phyloP scores from a whole-genome alignment of 371 early-diverging fungal genomes.

The Circinella minor region DNA sequence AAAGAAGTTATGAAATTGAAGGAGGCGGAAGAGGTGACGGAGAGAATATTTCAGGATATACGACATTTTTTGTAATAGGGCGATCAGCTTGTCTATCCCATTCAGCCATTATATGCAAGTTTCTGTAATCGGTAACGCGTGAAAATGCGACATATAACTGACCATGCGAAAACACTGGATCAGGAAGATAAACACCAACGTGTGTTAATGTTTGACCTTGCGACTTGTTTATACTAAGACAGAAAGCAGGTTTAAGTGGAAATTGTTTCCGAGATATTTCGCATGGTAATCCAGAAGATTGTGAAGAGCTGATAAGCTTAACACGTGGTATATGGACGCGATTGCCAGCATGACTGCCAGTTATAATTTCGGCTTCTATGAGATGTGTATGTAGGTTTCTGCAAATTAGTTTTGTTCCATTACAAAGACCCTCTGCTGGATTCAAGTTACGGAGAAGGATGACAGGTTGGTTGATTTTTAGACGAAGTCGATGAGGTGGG shows the following conservation, averaged over 20 bases:
- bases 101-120: not conserved
- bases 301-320: not conserved
- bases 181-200: slow-evolving; percentile 22
- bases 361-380: slow-evolving; percentile 22
- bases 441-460: slow-evolving; percentile 36
- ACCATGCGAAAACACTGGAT: slow-evolving; percentile 27
- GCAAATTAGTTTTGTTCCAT: slow-evolving; percentile 32
- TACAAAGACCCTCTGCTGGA: slow-evolving; percentile 29
- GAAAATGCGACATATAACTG: slow-evolving; percentile 30
- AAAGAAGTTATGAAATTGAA: too few relatives aligned
- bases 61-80: too few relatives aligned
- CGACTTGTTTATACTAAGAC: slow-evolving; percentile 31
- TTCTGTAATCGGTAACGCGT: not conserved
- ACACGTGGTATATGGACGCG: slow-evolving; percentile 13
- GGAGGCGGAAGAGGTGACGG: too few relatives aligned
- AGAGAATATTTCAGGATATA: too few relatives aligned
- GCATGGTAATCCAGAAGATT: not conserved
- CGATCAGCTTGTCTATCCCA: too few relatives aligned
- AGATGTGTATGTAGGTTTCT: slow-evolving; percentile 9
- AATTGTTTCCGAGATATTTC: slow-evolving; percentile 15
- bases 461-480: slow-evolving; percentile 30
- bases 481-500: slow-evolving; percentile 21
- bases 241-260: slow-evolving; percentile 26
- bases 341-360: slow-evolving; percentile 10
- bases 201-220: slow-evolving; percentile 31